Base-by-base conservation (phyloP, 331 rosid genomes). In the Quercus lobata region DNA sequence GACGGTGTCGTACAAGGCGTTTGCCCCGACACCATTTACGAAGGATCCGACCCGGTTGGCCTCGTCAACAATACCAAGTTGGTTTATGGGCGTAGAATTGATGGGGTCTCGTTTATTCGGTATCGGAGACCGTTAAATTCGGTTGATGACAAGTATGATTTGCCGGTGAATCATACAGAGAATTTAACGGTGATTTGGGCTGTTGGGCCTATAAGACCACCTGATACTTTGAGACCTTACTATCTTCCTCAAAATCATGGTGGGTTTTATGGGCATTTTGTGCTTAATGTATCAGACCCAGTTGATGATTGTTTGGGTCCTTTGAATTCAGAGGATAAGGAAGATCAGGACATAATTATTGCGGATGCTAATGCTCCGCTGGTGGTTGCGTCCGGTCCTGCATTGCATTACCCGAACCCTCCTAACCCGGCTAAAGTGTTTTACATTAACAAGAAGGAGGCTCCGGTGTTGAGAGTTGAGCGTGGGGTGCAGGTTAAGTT, bases 171-270 rank as follows among this genome's bases (percentile, higher is more conserved):
- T 74, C 85, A 46, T 49, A 84, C 73, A 0, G 92, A 80, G 32
- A 83, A 85, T 32, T 91, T 91, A 97, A 78, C 73, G 1, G 97
- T 91, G 22, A 88, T 94, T 76, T 94, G 97, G 98, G 98, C 98
- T 0, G 14, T 94, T 72, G 98, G 98, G 6, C 78, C 80, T 22
- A 81, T 92, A 29, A 86, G 86, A 72, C 97, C 98, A n/a, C 97
- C 97, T 10, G 97, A 94, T 82, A 61, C 89, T 27, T 72, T 92
- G 72, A 82, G 85, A 62, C 89, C 93, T 4, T 85, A 88, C 83
- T 94, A 91, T 89, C 97, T 92, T 79, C 98, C 98, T 53, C 96
- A 94, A 76, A 91, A 87, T 84, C 97, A 94, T 15, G 95, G 98
- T 1, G 92, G 80, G 49, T 56, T 65, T 61, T 94, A 75, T 46